phyloP scores from a whole-genome alignment of 2,329 filamentous ascomycete genomes.

The Verticillium zaregamsianum region DNA sequence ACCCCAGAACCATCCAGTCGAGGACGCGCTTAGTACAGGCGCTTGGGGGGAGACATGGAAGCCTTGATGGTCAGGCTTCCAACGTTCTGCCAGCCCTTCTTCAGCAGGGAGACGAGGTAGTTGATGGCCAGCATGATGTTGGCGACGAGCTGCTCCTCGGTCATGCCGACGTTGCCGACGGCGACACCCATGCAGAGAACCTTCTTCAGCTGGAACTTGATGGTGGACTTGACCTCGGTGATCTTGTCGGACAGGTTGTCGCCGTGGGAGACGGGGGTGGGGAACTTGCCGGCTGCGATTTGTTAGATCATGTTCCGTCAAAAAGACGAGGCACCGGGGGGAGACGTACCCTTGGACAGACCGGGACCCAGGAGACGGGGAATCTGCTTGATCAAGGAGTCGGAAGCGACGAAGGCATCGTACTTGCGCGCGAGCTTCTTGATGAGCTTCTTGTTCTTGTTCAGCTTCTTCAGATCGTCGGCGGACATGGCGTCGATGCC shows the following conservation, averaged over 20 bases:
- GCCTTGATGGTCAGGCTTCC: slow-evolving; percentile 99
- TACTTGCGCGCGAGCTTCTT: slow-evolving; percentile 99
- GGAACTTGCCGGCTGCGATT: slow-evolving; percentile 90
- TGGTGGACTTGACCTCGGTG: slow-evolving; percentile 99
- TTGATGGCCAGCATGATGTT: slow-evolving; percentile 99
- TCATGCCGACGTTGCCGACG: slow-evolving; percentile 98
- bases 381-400: slow-evolving; percentile 98
- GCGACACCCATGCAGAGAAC: slow-evolving; percentile 99
- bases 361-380: slow-evolving; percentile 98
- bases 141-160: slow-evolving; percentile 87
- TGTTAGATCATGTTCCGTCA: slow-evolving; percentile 19
- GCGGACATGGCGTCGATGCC: slow-evolving; percentile 97
- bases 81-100: slow-evolving; percentile 99
- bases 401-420: slow-evolving; percentile 97
- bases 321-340: background rate
- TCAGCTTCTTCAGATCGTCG: slow-evolving; percentile 99
- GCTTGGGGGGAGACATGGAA: slow-evolving; percentile 98
- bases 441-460: slow-evolving; percentile 99
- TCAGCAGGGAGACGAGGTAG: slow-evolving; percentile 98
- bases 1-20: background rate
- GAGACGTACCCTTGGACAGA: slow-evolving; percentile 84
- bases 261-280: slow-evolving; percentile 92
- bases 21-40: slow-evolving; percentile 72
- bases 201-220: slow-evolving; percentile 99
- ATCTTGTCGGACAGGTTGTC: slow-evolving; percentile 94